These are phyloP conservation scores for Rachicladosporium sp. DNA, from an alignment of 2,329 filamentous ascomycete genomes.

Conservation along the genomic window DNA sequence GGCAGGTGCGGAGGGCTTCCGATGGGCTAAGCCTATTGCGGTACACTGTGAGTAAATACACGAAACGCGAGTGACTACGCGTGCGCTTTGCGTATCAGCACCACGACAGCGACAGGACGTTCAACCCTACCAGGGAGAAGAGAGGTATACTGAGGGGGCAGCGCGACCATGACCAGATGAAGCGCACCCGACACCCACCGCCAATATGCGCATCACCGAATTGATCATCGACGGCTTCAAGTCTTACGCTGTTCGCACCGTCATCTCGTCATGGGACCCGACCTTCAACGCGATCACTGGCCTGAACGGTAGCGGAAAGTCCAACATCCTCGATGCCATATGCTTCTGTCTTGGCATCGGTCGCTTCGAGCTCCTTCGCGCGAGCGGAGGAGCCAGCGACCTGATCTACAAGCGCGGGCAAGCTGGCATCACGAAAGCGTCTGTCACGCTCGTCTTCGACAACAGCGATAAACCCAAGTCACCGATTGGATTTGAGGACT, in stretches of 20 bases:
- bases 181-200: not conserved
- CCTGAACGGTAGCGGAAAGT: conserved; percentile 94
- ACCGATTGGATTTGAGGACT: conserved; percentile 94
- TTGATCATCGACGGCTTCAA: conserved; percentile 56
- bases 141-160: no score
- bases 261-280: conserved; percentile 91
- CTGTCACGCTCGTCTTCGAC: conserved; percentile 96
- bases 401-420: conserved; percentile 98
- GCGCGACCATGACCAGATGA: no score
- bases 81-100: no score
- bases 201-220: conserved; percentile 23
- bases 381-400: conserved; percentile 39
- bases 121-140: no score
- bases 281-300: conserved; percentile 99
- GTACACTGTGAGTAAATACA: no score
- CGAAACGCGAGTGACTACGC: no score
- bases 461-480: conserved; percentile 91
- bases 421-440: conserved; percentile 94
- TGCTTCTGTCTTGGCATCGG: conserved; percentile 78
- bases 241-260: conserved; percentile 80
- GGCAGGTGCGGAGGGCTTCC: no score
- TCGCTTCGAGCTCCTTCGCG: conserved; percentile 22
- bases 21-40: no score
- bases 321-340: conserved; percentile 95
- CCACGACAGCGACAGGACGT: no score